phyloP scores from a whole-genome alignment of 2,329 filamentous ascomycete species.

The Alternaria solani region DNA sequence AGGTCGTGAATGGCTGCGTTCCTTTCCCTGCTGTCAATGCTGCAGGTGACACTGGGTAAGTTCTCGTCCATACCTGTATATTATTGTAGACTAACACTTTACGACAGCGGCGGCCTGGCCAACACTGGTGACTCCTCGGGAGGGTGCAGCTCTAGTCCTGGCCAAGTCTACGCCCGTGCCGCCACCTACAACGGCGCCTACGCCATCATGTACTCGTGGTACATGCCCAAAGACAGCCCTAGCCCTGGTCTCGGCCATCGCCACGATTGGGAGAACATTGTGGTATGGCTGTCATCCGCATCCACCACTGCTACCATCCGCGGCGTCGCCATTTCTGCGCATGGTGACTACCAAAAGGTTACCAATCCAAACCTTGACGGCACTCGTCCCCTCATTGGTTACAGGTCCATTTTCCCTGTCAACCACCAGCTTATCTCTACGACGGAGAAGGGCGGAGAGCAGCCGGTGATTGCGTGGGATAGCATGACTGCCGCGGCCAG shows the following conservation, averaged over 20 bases:
- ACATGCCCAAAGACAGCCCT: conserved; percentile 60
- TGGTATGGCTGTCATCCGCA: conserved; percentile 60
- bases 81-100: not conserved
- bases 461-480: conserved; percentile 61
- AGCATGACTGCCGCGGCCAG: conserved; percentile 56
- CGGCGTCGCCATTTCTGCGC: conserved; percentile 62
- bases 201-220: conserved; percentile 64
- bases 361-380: conserved; percentile 47
- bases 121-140: conserved; percentile 54
- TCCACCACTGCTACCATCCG: conserved; percentile 54
- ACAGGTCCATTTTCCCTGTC: conserved; percentile 59
- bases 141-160: conserved; percentile 55
- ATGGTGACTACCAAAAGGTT: conserved; percentile 56
- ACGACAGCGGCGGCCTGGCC: conserved; percentile 54
- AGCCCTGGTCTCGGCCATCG: conserved; percentile 59
- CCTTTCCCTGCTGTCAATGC: conserved; percentile 69
- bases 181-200: conserved; percentile 53
- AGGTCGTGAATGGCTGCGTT: conserved; percentile 67
- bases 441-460: conserved; percentile 51
- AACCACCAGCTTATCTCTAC: conserved; percentile 58
- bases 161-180: conserved; percentile 62
- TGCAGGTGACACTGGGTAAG: conserved; percentile 64
- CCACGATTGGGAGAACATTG: conserved; percentile 65
- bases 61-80: not conserved
- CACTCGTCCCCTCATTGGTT: conserved; percentile 57